Base-by-base conservation (phyloP, 2,329 filamentous ascomycete genomes). In the Nannizziopsis barbatae region DNA sequence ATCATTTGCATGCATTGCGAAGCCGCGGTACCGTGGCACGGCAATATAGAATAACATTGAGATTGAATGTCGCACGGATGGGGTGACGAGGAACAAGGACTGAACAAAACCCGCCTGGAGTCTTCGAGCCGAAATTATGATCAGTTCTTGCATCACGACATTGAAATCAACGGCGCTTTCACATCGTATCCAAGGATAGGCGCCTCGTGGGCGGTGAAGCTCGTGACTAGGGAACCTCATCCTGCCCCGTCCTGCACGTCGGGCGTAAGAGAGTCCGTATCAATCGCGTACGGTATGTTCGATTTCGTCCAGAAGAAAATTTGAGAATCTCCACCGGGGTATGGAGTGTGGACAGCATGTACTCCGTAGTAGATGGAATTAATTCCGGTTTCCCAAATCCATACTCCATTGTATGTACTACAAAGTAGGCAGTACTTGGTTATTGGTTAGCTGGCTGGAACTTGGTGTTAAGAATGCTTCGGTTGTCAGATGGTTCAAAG, bases 121-220 rank as follows among this genome's bases (percentile, higher is more conserved):
- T 27, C 18, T 33, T 36, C 18, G 32, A 37, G 18, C 32, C 42
- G 42, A 45, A 37, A 45, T 45, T 45, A 37, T 32, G 32, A 37
- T 33, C 31, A 45, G 12, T 40, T 17, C 30, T 42, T 31, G 40
- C 22, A 27, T 27, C 22, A 27, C 22, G 22, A 27, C 22, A 3
- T 4, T 27, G 22, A 27, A 27, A 27, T 27, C 7, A 46, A 46
- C 44, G 44, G 44, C 17, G 44, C 22, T 9, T 46, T 46, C 36
- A 32, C 6, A 32, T 45, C 32, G 42, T 45, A 45, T 45, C 22
- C 32, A 45, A 31, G 42, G 42, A 37, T 40, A 22, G 27, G 22
- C 27, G 15, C 36, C 44, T 46, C 44, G 44, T 46, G 44, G 44
- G 44, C 35, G 44, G 44, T 46, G 44, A 32, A 46, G 44, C 20